Percentiles rank a stretch among this genome's conserved stretches.
Evolutionary conservation across 2,329 filamentous ascomycete genomes (phyloP).

Genomic region (Calonectria pauciramosa): DNA sequence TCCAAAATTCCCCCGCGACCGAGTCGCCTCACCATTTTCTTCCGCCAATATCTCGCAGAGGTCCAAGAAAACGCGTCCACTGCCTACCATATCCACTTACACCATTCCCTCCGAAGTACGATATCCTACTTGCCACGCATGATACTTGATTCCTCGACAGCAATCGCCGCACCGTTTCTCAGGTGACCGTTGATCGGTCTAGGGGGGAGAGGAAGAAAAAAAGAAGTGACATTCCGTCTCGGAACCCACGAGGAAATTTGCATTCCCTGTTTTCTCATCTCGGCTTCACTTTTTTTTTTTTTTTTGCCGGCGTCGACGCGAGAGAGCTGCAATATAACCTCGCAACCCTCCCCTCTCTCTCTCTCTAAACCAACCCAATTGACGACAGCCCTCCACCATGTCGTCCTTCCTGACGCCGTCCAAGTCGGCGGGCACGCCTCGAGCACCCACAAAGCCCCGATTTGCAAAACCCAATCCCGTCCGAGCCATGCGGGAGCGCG

Average conservation of each 20-base stretch:
- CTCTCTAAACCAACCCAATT: conserved; percentile 1
- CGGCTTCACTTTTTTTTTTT: conserved; percentile 1
- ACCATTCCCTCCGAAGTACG: neutral
- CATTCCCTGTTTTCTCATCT: conserved; percentile 7
- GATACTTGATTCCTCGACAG: neutral
- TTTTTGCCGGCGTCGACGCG: neutral
- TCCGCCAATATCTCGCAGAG: conserved; percentile 37
- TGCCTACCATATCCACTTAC: conserved; percentile 14
- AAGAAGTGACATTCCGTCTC: neutral
- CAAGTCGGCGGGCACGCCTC: conserved; percentile 49
- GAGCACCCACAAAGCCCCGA: conserved; percentile 52
- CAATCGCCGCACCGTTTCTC: neutral
- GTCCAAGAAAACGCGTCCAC: conserved; percentile 26
- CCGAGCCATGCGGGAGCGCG: conserved; percentile 66
- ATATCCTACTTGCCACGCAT: neutral
- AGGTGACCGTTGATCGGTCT: conserved; percentile 32
- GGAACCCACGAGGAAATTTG: neutral
- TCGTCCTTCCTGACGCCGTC: conserved; percentile 62
- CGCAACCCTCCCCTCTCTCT: too few species aligned
- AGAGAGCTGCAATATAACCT: neutral
- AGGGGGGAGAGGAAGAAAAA: conserved; percentile 26
- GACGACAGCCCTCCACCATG: conserved; percentile 51
- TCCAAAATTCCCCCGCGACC: conserved; percentile 39
- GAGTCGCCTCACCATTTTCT: conserved; percentile 40
- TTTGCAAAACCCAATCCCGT: conserved; percentile 62